These are phyloP conservation scores for Calonectria ilicicola DNA, from an alignment of 2,329 filamentous ascomycete species.

Conservation along the genomic window DNA sequence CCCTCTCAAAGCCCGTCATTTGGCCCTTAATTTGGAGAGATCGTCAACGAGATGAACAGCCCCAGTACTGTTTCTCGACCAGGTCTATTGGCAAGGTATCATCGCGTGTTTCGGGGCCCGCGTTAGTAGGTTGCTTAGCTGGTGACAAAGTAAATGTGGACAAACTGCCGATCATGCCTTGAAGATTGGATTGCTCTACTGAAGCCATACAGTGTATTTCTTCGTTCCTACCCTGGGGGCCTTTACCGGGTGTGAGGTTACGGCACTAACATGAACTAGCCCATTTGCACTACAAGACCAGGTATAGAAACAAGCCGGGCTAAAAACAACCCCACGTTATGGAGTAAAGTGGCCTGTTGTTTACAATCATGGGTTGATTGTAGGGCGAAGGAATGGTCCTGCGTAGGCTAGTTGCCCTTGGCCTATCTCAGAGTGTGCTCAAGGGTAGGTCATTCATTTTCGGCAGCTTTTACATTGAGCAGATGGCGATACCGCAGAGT, in stretches of 20 bases:
- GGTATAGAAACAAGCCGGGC: background rate
- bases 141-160: background rate
- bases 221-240: background rate
- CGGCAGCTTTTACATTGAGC: too few species aligned
- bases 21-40: conserved; percentile 11
- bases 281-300: background rate
- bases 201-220: background rate
- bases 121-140: conserved; percentile 9
- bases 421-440: background rate
- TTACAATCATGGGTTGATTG: background rate
- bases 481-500: too few species aligned
- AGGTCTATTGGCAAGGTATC: background rate
- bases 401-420: background rate
- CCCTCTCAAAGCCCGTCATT: conserved; percentile 8
- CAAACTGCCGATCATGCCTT: background rate
- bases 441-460: background rate
- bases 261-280: conserved; percentile 3
- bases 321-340: background rate
- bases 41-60: conserved; percentile 11
- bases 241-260: conserved; percentile 10
- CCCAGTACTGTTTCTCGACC: background rate
- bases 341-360: conserved; percentile 11
- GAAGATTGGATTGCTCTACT: background rate
- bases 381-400: background rate
- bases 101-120: conserved; percentile 17